Percentiles rank a stretch among this genome's conserved stretches.
These are phyloP conservation scores for Firmiana major DNA, from an alignment of 345 rosid genomes.

Conservation along the genomic window DNA sequence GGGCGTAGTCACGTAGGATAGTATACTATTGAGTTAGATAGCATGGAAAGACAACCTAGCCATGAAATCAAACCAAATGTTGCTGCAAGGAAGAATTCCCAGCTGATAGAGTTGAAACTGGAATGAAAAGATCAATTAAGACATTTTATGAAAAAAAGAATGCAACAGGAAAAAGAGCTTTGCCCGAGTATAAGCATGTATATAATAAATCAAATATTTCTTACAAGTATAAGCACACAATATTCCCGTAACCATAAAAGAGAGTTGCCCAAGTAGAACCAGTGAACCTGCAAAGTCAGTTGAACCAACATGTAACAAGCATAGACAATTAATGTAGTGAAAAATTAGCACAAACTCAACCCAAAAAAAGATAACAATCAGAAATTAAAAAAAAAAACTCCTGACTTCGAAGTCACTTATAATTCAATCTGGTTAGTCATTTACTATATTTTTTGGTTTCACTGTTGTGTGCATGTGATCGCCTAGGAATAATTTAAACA, in stretches of 20 bases:
- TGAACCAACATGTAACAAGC: background rate
- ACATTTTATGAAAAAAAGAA: background rate
- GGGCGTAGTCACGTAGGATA: background rate
- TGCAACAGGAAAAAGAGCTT: background rate
- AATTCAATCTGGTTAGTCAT: background rate
- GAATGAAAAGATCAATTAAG: background rate
- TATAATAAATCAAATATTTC: background rate
- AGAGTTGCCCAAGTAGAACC: conserved; percentile 84
- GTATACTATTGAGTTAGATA: background rate
- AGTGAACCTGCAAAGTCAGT: conserved; percentile 56
- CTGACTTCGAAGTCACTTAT: background rate
- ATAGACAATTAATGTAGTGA: background rate
- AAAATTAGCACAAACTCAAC: background rate
- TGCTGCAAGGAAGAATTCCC: conserved; percentile 63
- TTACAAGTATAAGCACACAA: conserved; percentile 76
- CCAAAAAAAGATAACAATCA: background rate
- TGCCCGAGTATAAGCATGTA: background rate
- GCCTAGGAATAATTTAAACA: background rate
- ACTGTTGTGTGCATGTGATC: background rate
- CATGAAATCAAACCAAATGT: conserved; percentile 69
- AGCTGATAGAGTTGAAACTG: conserved; percentile 64
- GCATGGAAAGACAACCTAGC: conserved; percentile 52
- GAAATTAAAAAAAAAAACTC: background rate
- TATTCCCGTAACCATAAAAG: conserved; percentile 83
- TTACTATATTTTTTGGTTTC: background rate